Base-by-base conservation (phyloP, 768 basidiomycete genomes). In the Podaxis carcinomalis region DNA sequence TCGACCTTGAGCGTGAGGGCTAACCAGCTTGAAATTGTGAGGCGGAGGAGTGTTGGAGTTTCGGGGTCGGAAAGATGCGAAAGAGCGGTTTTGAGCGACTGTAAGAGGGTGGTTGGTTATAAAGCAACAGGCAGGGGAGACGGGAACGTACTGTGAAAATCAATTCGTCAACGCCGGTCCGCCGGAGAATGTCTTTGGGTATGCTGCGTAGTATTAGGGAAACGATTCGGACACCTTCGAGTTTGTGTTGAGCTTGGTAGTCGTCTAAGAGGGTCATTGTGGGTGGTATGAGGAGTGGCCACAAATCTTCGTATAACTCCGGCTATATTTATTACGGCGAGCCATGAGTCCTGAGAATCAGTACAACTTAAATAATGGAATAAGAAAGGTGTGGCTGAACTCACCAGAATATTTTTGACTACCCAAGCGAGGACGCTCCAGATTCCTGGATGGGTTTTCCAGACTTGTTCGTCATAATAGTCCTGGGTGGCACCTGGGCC, bases 191-290 rank as follows among this genome's bases (percentile, higher is more conserved):
- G 13, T 79, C 76, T 32, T 76, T 70, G 5, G 91, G 87, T 9
- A 84, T 85, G 21, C 73, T 73, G 50, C 70, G 68, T 7, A 94
- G 74, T 78, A 93, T 78, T 47, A 78, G 77, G 14, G 78, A 73
- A 3, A 85, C 81, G 21, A 89, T 73, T 21, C 67, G 68, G 13
- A 87, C 78, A 4, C 91, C 91, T 46, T 77, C 76, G 14, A 92
- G 71, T 70, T 91, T 92, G 73, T 88, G 87, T 54, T 64, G 69
- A 3, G 83, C 79, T 66, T 93, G 85, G 64, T 84, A 92, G 66
- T 94, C 92, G 64, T 94, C 92, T 52, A 93, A 69, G 11, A 92
- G 70, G 1, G 88, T 83, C 91, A 93, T 92, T 14, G 87, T 70
- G 1, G 92, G 92, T 1, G 92, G 92, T 16, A 93, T 80, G 51